Evolutionary conservation across 2,329 filamentous ascomycete genomes (phyloP), one percentile per base, ranked within the genome.

Genomic region (Colletotrichum sublineola): DNA sequence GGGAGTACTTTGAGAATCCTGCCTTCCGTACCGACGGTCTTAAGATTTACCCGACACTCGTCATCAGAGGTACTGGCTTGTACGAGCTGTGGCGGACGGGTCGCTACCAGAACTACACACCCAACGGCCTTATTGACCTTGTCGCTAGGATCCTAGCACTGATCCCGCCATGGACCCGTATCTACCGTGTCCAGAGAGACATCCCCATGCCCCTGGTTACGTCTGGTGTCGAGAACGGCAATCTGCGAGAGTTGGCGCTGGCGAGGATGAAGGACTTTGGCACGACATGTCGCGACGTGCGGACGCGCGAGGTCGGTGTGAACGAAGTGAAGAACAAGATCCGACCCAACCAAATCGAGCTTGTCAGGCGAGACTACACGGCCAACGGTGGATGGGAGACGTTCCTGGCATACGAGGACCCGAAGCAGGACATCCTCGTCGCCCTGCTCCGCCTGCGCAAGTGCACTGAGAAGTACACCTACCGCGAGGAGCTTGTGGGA

Each of bases 121-220:
- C 96, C 5, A 99, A 99, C 81, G 96, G 94, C 0, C 88, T 99
- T 44, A 94, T 99, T 74, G 96, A 99, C 80, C 90, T 99, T 20
- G 95, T 99, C 0, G 97, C 96, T 4, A 91, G 96, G n/a, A 99
- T 99, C 64, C 85, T 99, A 74, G 96, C 96, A 0, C 87, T 99
- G 2, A 93, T 99, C 0, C 96, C 96, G 1, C 96, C 96, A 1
- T 99, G 96, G 96, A 99, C 97, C 0, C 91, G 96, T 74, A 99
- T 99, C 78, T 99, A 99, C 85, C 94, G 96, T 73, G 96, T 99
- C 0, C 96, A 99, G 85, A 91, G 96, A 81, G 96, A 99, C 83
- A 99, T 99, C 71, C 96, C 96, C n/a, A 99, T 99, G 96, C 96
- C 96, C 0, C 88, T 99, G 33, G 97, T 99, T n/a, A 98, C 96